Evolutionary conservation across 164 flowering plant genomes (phyloP), one percentile per base, ranked within the genome.

Genomic region (Taxillus chinensis): DNA sequence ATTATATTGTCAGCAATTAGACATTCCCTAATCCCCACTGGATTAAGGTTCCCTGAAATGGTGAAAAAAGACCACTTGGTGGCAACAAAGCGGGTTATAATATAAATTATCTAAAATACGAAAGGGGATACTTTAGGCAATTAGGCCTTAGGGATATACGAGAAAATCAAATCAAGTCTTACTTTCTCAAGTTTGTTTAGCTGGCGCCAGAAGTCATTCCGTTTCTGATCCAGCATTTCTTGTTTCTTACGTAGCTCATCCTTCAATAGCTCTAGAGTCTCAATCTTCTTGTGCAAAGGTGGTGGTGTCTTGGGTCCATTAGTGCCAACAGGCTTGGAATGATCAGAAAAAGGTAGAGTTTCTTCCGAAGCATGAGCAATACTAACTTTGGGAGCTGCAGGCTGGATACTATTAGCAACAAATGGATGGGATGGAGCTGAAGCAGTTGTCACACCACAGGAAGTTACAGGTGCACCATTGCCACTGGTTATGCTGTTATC

Each of bases 201-300:
- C 76, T 80, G 75, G 13, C 76, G 90, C 41, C 78, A 74, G 73
- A 90, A 90, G 64, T 83, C 92, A 76, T 74, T 87, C 41, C 95
- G 83, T 73, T 88, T 92, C 76, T 78, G 85, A 49, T 85, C 96
- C 71, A 92, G 80, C 85, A 86, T 67, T 73, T 87, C 92, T 79
- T 85, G 98, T 73, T 92, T 93, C 73, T 77, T 77, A 38, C 96
- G 96, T 9, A 90, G 82, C 67, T 89, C 95, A 72, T 88, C 96
- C 75, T 84, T 90, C 71, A 93, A 66, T 65, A 74, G 71, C 78
- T 86, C 91, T 62, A 86, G 69, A 61, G 41, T 83, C 70, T 81
- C 93, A 55, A 85, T 62, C 72, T 90, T 90, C 77, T 90, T 93
- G 54, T 80, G 89, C 65, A 60, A 63, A 59, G 83, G 69, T 49